Conservation (phyloP, 306 rosid species). For the Pterocarpus santalinus region DNA sequence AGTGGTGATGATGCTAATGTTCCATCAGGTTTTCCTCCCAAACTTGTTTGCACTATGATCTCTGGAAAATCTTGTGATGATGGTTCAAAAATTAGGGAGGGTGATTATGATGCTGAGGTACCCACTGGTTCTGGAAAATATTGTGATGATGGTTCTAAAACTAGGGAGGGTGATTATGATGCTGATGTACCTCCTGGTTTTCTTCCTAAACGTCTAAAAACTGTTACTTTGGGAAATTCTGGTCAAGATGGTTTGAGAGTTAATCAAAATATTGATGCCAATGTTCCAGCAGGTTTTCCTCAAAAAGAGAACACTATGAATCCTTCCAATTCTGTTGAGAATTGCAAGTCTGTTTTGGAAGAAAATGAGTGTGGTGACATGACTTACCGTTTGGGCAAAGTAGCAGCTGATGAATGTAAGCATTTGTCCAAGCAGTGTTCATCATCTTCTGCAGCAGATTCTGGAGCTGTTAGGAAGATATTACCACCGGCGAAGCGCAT, state of each 20-base stretch:
- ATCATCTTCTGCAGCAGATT: slow-evolving; percentile 8
- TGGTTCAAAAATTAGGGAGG: slow-evolving; percentile 6
- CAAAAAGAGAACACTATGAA: neutral
- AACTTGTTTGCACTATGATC: neutral
- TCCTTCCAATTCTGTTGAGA: neutral
- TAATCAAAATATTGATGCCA: slow-evolving; percentile 1
- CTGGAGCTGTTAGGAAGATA: slow-evolving; percentile 12
- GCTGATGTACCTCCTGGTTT: slow-evolving; percentile 39
- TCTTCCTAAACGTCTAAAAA: slow-evolving; percentile 1
- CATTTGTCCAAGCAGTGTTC: slow-evolving; percentile 23
- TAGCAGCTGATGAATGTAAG: neutral
- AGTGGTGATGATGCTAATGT: slow-evolving; percentile 34
- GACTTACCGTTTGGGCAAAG: neutral
- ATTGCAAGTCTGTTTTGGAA: neutral
- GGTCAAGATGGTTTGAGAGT: slow-evolving; percentile 4
- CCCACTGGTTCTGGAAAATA: neutral
- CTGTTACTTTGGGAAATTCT: neutral
- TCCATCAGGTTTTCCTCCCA: slow-evolving; percentile 43
- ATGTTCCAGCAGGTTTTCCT: slow-evolving; percentile 22
- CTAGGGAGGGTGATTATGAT: neutral
- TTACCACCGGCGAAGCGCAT: neutral
- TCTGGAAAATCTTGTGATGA: slow-evolving; percentile 20
- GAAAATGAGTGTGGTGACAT: neutral
- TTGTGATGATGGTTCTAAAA: slow-evolving; percentile 6
- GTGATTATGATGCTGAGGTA: neutral